Percentiles rank a stretch among this genome's conserved stretches.
phyloP scores from a whole-genome alignment of 78 protist species.

The Cavenderia fasciculata region DNA sequence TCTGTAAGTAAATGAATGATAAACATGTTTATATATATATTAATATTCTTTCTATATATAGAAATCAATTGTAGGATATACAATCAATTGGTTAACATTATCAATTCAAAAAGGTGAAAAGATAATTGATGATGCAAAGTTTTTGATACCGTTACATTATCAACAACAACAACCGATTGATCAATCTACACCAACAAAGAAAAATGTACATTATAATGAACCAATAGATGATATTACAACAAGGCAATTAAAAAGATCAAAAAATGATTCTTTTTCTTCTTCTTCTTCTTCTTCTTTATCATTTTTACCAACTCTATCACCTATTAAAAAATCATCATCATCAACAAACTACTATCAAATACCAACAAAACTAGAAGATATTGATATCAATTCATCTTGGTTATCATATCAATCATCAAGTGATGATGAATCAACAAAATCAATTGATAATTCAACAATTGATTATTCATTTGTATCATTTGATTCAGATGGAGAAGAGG shows the following conservation, averaged over 20 bases:
- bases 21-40: background rate
- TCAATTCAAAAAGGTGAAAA: background rate
- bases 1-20: background rate
- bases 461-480: no score
- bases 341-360: background rate
- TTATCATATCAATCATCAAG: conserved; percentile 8
- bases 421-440: background rate
- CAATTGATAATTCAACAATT: background rate
- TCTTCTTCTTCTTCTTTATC: background rate
- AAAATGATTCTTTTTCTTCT: background rate
- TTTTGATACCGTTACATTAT: background rate
- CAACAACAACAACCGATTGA: no score
- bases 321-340: background rate
- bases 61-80: background rate
- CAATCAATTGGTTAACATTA: background rate
- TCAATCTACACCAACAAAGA: no score
- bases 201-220: background rate
- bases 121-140: background rate
- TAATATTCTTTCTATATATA: background rate
- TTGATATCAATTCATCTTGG: background rate
- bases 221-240: background rate
- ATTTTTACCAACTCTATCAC: background rate
- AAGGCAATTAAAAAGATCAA: background rate
- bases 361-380: background rate
- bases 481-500: no score